phyloP scores from a whole-genome alignment of 2,329 filamentous ascomycete species.

The Fusarium sp. region DNA sequence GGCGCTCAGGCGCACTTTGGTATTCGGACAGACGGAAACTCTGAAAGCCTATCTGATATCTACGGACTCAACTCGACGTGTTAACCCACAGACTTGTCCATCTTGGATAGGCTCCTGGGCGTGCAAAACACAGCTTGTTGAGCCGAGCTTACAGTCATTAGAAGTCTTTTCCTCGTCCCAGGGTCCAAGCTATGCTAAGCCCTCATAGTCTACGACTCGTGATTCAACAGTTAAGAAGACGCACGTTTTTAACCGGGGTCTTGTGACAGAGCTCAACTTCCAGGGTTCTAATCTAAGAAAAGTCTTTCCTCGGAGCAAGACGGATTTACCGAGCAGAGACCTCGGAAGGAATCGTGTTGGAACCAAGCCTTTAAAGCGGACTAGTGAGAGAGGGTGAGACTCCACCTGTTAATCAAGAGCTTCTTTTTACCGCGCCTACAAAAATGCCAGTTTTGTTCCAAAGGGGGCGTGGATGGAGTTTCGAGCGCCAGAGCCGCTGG shows the following conservation, averaged over 20 bases:
- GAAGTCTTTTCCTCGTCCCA: slow-evolving; percentile 6
- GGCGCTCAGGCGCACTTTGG: not conserved
- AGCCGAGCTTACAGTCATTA: not conserved
- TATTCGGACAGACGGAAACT: slow-evolving; percentile 15
- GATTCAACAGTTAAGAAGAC: slow-evolving; percentile 29
- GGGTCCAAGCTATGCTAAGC: slow-evolving; percentile 19
- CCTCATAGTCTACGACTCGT: not conserved
- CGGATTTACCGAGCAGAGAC: slow-evolving; percentile 32
- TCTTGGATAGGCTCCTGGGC: slow-evolving; percentile 12
- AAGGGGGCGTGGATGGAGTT: slow-evolving; percentile 31
- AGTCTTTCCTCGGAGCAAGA: slow-evolving; percentile 29
- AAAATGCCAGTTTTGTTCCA: slow-evolving; percentile 25
- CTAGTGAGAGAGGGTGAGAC: slow-evolving; percentile 17
- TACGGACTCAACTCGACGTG: not conserved
- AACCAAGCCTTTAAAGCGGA: slow-evolving; percentile 6
- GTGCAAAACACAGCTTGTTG: not conserved
- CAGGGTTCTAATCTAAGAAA: slow-evolving; percentile 15
- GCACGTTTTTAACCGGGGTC: slow-evolving; percentile 35
- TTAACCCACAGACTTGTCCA: not conserved
- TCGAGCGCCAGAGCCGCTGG: slow-evolving; percentile 44
- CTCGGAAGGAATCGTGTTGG: slow-evolving; percentile 39
- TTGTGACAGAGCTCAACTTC: slow-evolving; percentile 3
- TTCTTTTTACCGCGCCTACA: slow-evolving; percentile 30
- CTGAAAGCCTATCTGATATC: not conserved
- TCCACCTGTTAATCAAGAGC: slow-evolving; percentile 25